phyloP scores from a whole-genome alignment of 257 asterid genomes.

The Datura wrightii region DNA sequence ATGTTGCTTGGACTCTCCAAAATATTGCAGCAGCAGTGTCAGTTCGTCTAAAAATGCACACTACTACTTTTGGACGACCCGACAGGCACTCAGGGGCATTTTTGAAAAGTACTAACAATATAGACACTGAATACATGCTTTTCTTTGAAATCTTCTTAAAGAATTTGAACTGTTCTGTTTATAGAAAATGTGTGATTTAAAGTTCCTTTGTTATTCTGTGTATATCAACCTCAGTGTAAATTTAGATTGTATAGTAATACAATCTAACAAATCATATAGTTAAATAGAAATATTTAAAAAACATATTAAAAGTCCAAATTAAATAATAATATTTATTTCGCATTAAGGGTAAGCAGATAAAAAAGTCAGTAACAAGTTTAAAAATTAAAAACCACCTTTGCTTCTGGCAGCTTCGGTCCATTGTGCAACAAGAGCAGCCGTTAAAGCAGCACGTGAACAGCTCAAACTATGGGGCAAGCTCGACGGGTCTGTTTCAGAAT shows the following conservation, averaged over 20 bases:
- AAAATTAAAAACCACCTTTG: constrained; percentile 52
- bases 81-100: neutral
- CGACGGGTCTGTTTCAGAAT: constrained; percentile 48
- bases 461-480: constrained; percentile 57
- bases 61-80: neutral
- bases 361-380: too few species aligned
- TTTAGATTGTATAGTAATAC: neutral
- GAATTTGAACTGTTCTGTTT: neutral
- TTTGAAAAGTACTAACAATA: neutral
- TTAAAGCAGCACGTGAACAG: constrained; percentile 68
- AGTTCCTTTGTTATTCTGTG: neutral
- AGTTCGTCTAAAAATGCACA: neutral
- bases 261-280: too few species aligned
- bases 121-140: neutral
- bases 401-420: constrained; percentile 75
- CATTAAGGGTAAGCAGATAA: too few species aligned
- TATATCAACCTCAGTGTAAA: neutral
- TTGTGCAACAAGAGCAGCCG: constrained; percentile 79
- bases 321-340: too few species aligned
- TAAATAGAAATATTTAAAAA: neutral
- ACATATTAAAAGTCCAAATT: too few species aligned
- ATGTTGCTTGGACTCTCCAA: neutral
- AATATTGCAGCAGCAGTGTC: rapidly evolving
- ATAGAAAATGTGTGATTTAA: neutral
- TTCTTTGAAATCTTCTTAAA: neutral